These are phyloP conservation scores for Lactarius tabidus DNA, from an alignment of 768 basidiomycete genomes.

Conservation along the genomic window DNA sequence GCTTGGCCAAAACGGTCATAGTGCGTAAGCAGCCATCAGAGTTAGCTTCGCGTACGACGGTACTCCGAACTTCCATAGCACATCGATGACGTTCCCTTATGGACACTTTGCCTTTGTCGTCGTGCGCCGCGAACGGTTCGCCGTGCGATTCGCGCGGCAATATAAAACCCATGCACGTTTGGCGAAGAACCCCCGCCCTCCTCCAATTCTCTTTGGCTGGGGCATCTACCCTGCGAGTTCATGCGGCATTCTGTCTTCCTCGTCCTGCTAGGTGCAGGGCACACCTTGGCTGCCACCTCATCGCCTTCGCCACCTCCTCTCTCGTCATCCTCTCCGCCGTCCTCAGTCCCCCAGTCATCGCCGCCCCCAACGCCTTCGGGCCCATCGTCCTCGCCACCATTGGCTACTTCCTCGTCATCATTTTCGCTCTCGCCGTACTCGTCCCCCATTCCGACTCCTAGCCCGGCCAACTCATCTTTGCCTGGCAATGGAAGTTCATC, in stretches of 20 bases:
- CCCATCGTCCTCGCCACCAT: background rate
- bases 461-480: slow-evolving; percentile 3
- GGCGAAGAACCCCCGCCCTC: background rate
- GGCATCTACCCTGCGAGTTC: background rate
- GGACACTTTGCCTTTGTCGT: background rate
- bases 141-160: background rate
- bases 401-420: background rate
- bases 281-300: background rate
- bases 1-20: background rate
- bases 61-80: background rate
- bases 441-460: slow-evolving; percentile 1
- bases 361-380: slow-evolving; percentile 1
- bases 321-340: background rate
- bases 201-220: background rate
- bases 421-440: background rate
- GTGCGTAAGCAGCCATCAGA: background rate
- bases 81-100: background rate
- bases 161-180: background rate
- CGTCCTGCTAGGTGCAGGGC: slow-evolving; percentile 6
- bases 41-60: background rate
- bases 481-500: slow-evolving; percentile 5
- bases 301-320: background rate
- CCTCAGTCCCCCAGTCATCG: background rate
- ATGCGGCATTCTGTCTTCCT: slow-evolving; percentile 4
- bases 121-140: background rate